These are phyloP conservation scores for Starmerella geochares DNA, from an alignment of 805 yeast genomes.

Conservation along the genomic window DNA sequence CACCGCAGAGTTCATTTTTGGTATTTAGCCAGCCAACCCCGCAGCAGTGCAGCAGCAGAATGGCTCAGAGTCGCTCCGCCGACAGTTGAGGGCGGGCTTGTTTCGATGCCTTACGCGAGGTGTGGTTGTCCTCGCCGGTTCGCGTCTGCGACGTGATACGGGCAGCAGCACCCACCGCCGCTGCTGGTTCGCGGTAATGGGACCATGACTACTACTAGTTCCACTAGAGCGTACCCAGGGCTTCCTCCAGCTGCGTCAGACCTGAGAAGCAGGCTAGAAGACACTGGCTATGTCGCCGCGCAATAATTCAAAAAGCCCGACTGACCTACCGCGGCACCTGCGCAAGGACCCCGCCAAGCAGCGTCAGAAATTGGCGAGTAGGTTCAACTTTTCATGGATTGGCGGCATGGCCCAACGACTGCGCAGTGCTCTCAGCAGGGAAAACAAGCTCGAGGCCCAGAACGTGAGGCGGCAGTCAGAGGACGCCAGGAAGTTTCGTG, in stretches of 20 bases:
- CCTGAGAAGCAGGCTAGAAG: neutral
- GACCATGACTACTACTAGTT: too few species aligned
- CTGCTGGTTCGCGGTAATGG: too few species aligned
- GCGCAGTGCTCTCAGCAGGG: conserved; percentile 7
- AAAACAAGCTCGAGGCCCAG: conserved; percentile 6
- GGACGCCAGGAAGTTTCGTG: neutral
- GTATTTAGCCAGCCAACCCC: neutral
- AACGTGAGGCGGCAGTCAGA: conserved; percentile 15
- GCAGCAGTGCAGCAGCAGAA: neutral
- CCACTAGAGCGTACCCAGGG: too few species aligned
- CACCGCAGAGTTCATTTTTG: conserved; percentile 2
- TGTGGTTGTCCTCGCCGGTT: neutral
- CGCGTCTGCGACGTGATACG: neutral
- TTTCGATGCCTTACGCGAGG: neutral
- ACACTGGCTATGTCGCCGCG: neutral
- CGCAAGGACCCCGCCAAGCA: conserved; percentile 3
- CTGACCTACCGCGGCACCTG: conserved; percentile 10
- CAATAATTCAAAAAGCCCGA: neutral
- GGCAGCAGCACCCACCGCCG: neutral
- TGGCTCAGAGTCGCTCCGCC: neutral
- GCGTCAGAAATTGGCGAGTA: neutral
- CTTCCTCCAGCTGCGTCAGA: neutral
- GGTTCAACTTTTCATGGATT: conserved; percentile 17
- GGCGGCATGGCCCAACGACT: conserved; percentile 9
- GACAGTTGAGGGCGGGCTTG: neutral